A percentile compares a stretch with the other conserved stretches of the same genome.
Evolutionary conservation across 176 grass and related monocot genomes (phyloP).

Genomic region (Dactylis glomerata): DNA sequence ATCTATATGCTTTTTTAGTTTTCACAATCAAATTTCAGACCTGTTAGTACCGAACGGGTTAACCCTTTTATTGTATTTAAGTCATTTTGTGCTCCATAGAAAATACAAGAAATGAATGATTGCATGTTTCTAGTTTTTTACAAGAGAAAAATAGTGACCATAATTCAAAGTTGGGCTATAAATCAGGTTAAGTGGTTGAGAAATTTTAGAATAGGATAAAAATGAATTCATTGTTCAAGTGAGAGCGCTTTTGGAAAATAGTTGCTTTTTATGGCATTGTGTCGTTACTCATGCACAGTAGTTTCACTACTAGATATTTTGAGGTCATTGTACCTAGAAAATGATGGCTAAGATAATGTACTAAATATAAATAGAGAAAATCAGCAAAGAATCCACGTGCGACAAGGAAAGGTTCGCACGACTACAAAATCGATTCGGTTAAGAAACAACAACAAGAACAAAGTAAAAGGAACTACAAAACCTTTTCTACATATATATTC

Average conservation of each 20-base stretch:
- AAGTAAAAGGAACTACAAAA: neutral
- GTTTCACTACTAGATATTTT: neutral
- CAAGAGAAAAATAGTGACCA: neutral
- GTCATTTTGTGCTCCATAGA: neutral
- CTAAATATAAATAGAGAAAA: neutral
- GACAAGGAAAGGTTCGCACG: neutral
- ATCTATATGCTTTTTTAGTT: neutral
- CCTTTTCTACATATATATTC: neutral
- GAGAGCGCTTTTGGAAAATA: too few species aligned
- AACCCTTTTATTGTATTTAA: neutral
- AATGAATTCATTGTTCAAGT: too few species aligned
- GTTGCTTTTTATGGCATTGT: neutral
- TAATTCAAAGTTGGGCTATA: neutral
- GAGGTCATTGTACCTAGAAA: neutral
- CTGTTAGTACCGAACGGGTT: neutral
- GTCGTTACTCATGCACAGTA: neutral
- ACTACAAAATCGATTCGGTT: neutral
- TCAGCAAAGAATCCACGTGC: neutral
- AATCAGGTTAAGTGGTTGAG: neutral
- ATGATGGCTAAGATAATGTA: neutral
- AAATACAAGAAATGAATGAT: neutral
- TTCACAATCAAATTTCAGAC: neutral
- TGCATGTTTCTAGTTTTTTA: neutral
- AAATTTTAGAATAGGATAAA: too few species aligned
- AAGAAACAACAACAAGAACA: neutral